phyloP scores from a whole-genome alignment of 139 green algal genomes.

The Chlorella sp. region DNA sequence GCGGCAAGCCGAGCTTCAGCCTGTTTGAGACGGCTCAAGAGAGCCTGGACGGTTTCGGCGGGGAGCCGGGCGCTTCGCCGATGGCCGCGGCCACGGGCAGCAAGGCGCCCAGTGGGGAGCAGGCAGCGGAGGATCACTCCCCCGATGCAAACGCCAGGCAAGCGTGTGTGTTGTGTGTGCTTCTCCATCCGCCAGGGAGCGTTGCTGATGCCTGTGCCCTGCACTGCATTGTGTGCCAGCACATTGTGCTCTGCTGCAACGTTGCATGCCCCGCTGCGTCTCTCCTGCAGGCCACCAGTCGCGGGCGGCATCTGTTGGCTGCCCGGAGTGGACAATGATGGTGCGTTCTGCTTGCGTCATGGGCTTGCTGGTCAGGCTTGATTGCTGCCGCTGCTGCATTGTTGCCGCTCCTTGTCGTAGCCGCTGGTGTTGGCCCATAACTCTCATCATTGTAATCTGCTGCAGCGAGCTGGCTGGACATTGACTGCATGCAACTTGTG shows the following conservation, averaged over 20 bases:
- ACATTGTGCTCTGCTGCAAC: no score
- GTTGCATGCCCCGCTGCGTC: background rate
- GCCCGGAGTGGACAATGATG: conserved; percentile 16
- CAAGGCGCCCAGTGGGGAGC: no score
- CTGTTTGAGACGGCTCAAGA: conserved; percentile 1
- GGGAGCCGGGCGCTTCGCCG: background rate
- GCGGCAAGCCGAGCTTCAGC: background rate
- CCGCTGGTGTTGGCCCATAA: no score
- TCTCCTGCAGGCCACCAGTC: background rate
- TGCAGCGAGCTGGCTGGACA: no score
- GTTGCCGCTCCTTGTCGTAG: no score
- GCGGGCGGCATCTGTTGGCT: conserved; percentile 28
- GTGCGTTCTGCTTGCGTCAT: no score
- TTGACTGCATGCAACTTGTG: no score
- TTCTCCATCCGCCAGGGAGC: no score
- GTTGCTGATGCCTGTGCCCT: no score
- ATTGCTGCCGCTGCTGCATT: background rate
- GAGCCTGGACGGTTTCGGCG: conserved; percentile 4
- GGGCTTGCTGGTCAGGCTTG: background rate
- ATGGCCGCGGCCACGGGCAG: background rate
- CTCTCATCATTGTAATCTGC: no score
- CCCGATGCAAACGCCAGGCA: background rate
- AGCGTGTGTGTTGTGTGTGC: background rate
- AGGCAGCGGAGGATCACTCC: background rate
- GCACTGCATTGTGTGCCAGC: no score